Conservation (phyloP, 345 rosid genomes). For the Euphorbia lathyris region DNA sequence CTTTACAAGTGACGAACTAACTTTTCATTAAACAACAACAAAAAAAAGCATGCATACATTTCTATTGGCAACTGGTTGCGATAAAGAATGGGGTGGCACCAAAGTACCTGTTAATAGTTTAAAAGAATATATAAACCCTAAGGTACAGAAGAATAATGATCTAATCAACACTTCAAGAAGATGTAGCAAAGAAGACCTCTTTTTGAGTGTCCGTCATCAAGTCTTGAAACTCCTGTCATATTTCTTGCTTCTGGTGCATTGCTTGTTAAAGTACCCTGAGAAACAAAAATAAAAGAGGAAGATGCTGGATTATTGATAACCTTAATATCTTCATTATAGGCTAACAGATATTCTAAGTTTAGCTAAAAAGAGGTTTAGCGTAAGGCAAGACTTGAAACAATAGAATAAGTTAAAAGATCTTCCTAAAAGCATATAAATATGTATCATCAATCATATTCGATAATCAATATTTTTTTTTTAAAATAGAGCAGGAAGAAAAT, state of each 20-base stretch:
- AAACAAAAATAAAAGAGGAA: slow-evolving; percentile 3
- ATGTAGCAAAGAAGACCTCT: slow-evolving; percentile 34
- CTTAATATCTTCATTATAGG: slow-evolving; percentile 1
- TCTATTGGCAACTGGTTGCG: slow-evolving; percentile 20
- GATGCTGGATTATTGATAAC: not conserved
- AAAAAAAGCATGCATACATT: slow-evolving; percentile 40
- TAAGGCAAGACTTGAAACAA: not conserved
- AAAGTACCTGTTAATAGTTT: slow-evolving; percentile 33
- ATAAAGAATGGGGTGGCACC: slow-evolving; percentile 21
- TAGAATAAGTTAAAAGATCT: not conserved
- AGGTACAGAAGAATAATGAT: slow-evolving; percentile 4
- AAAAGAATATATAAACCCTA: slow-evolving; percentile 12
- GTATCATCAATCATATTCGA: not conserved
- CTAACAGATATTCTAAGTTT: not conserved
- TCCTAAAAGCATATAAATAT: not conserved
- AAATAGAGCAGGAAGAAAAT: not conserved
- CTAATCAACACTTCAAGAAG: not conserved
- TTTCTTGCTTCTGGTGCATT: slow-evolving; percentile 30
- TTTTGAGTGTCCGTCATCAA: slow-evolving; percentile 15
- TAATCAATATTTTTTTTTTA: no score
- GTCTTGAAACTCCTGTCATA: slow-evolving; percentile 21
- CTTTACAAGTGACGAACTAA: slow-evolving; percentile 7
- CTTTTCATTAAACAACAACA: slow-evolving; percentile 4
- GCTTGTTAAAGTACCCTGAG: slow-evolving; percentile 36
- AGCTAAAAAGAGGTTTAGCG: not conserved